phyloP scores from a whole-genome alignment of 331 rosid genomes.

The Malus hybrid region DNA sequence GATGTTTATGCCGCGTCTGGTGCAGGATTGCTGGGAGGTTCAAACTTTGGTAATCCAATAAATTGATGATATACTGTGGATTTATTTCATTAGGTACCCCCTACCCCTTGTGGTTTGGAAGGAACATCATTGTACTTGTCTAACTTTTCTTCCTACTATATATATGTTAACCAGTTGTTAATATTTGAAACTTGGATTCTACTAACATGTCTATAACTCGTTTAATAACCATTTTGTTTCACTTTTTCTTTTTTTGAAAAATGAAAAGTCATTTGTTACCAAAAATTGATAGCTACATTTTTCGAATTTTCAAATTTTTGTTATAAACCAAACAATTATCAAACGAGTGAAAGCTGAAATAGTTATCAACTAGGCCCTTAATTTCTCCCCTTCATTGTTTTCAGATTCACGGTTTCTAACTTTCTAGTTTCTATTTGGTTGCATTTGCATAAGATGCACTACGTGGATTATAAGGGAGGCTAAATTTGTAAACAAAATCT shows the following conservation, averaged over 20 bases:
- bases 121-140: slow-evolving; percentile 10
- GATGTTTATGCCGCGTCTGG: slow-evolving; percentile 54
- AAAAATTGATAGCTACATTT: background rate
- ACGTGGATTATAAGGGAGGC: background rate
- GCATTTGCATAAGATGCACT: background rate
- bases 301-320: background rate
- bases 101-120: background rate
- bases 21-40: slow-evolving; percentile 61
- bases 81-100: background rate
- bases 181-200: background rate
- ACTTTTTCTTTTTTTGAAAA: no score
- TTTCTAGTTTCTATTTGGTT: background rate
- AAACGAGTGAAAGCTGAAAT: background rate
- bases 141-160: slow-evolving; percentile 1
- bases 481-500: no score
- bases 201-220: background rate
- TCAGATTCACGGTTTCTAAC: background rate
- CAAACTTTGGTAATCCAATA: slow-evolving; percentile 75
- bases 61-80: slow-evolving; percentile 29
- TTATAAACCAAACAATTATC: background rate
- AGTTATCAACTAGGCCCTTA: background rate
- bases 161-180: background rate
- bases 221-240: no score
- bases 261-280: background rate
- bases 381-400: background rate